A percentile compares a stretch with the other conserved stretches of the same genome.
phyloP scores from a whole-genome alignment of 108 stramenopile genomes.

The Schizochytrium sp. region DNA sequence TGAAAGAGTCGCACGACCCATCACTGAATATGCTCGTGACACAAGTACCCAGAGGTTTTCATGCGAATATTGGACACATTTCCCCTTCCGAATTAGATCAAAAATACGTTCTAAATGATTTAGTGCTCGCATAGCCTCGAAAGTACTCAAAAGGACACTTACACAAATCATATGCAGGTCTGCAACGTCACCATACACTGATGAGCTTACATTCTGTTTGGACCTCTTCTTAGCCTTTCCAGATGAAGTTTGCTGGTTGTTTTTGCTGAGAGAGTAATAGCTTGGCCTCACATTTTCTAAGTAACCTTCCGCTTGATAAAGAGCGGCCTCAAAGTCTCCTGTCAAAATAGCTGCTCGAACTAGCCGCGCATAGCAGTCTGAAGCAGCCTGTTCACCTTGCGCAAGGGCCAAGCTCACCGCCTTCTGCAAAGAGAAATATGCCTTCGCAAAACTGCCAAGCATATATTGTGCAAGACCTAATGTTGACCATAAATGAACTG shows the following conservation, averaged over 20 bases:
- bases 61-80: not conserved
- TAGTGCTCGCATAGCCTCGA: not conserved
- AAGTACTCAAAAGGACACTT: not conserved
- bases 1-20: slow-evolving; percentile 1
- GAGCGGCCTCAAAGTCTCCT: too few relatives aligned
- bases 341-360: too few relatives aligned
- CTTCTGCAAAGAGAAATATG: too few relatives aligned
- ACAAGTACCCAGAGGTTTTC: slow-evolving; percentile 18
- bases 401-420: too few relatives aligned
- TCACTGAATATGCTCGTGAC: not conserved
- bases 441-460: too few relatives aligned
- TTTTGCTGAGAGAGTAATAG: too few relatives aligned
- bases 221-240: not conserved
- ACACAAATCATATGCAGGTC: slow-evolving; percentile 24
- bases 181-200: slow-evolving; percentile 3
- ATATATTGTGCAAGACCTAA: too few relatives aligned
- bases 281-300: too few relatives aligned
- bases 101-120: not conserved
- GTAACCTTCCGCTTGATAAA: too few relatives aligned
- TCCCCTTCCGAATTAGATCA: not conserved
- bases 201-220: not conserved
- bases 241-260: not conserved
- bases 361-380: too few relatives aligned
- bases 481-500: too few relatives aligned
- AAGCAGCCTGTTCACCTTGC: too few relatives aligned